Evolutionary conservation across 345 rosid genomes (phyloP), one percentile per base, ranked within the genome.

Genomic region (Populus alba): DNA sequence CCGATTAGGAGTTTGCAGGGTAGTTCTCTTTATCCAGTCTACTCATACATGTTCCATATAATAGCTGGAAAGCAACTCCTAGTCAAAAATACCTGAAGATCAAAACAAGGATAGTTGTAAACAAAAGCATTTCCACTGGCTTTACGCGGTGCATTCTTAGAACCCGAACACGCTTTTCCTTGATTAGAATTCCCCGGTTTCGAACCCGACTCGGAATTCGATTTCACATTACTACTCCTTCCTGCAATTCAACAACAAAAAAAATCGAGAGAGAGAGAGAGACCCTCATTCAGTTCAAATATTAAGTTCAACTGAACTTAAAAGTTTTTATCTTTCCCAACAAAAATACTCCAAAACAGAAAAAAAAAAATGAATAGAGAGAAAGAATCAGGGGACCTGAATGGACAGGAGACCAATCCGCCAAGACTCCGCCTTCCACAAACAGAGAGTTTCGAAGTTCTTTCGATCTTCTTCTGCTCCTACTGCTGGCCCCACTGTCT

Each of bases 391-490:
- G 75, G 17, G 23, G 86, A 85, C 9, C 31, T 29, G 84, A 73
- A 72, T 88, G 77, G 59, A 57, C 82, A 77, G 62, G 82, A 27
- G 82, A 79, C 91, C 94, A 91, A 80, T 94, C 97, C 1, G 92
- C 86, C 78, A 94, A 83, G 66, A 83, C 68, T 20, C 97, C 98
- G 37, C 97, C 98, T 49, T 92, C 97, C 1, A 91, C 92, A 65
- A 94, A 94, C 70, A 88, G 84, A 74, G 90, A 80, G 68, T 67
- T 75, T 72, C 73, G 80, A 43, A 77, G 61, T 66, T 25, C 18
- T 16, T 39, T 73, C 25, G 71, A 79, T 75, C 78, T 33, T 37
- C 63, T 62, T 73, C 85, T 73, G 77, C 81, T 81, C 31, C 37
- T 85, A 43, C 76, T 83, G 11, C 81, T 79, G 73, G 71, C 81